Base-by-base conservation (phyloP, 768 basidiomycete species). In the Mycena vitilis region DNA sequence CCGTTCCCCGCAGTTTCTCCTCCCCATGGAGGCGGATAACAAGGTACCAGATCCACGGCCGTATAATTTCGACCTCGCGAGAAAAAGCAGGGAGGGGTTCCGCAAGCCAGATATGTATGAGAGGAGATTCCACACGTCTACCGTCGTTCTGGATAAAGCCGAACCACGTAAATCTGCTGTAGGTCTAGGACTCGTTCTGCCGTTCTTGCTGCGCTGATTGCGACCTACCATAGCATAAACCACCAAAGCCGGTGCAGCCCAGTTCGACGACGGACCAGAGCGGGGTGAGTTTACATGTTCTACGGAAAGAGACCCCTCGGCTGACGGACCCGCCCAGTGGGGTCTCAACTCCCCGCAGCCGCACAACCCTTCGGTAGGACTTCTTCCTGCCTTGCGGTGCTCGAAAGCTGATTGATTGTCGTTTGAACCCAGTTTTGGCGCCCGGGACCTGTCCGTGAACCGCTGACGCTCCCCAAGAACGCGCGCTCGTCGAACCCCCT, bases 351-450 rank as follows among this genome's bases (percentile, higher is more conserved):
- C 42, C 13, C 45, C 62, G 9, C 30, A 36, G 7, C 45, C 54
- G 20, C 63, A 37, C 47, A 37, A 49, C 18, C 68, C 63, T 38
- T 51, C 62, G 2, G 68, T 69, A 60, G 0, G 62, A 8, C 20
- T 49, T 15, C 34, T 18, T n/a, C 40, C 36, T 49, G 45, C 4
- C 4, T 7, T 23, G 12, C 37, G 5, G 36, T 5, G 38, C 13
- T 48, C 30, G 18, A 9, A 44, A 8, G 34, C 25, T 47, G 42
- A 59, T 22, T 34, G 23, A 48, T 13, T 7, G 12, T 11, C 2
- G 30, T 37, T 25, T 25, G 4, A 36, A 16, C 45, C 7, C 22
- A 69, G 68, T 69, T 69, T n/a, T 69, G 68, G 68, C 68, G 59
- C 37, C 68, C 67, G 4, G 58, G 16, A 16, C 22, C 37, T 13